Evolutionary conservation across 2,329 filamentous ascomycete species (phyloP), one percentile per base, ranked within the genome.

Genomic region (Paecilomyces sp.): DNA sequence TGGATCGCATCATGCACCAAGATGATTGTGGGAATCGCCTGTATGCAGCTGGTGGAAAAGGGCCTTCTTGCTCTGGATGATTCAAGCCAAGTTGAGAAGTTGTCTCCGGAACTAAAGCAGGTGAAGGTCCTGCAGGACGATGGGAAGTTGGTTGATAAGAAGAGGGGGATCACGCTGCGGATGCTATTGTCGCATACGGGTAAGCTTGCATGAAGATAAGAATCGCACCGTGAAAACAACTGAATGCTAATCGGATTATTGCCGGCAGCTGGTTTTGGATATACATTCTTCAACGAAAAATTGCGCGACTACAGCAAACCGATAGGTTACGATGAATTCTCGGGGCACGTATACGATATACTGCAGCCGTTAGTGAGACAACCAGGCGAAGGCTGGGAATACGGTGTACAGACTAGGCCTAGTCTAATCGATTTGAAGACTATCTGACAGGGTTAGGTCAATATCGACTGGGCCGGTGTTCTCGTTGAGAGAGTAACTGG

Each of bases 341-440:
- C 79, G 0, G 81, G 81, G 0, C 77, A 83, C 22, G 66, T 79
- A n/a, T 76, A 77, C 41, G 83, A 83, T 22, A 74, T 87, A 56
- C 66, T 79, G 54, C 69, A 75, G 62, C 82, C 85, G 0, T 70
- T 89, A 24, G 69, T 88, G 1, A 85, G 86, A 63, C 84, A 89
- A 62, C 86, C 87, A 0, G 86, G 86, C 0, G 78, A 81, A 34
- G 75, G 76, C 2, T 89, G 84, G 83, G 79, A 83, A 58, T 88
- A 88, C 25, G 81, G 82, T 1, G 80, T 83, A 71, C 68, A 79
- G 72, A 28, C 33, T 18, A n/a, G 15, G 18, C 8, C 15, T 47
- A 8, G 6, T 15, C 15, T 18, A 18, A 47, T 18, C 4, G 36
- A 47, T 15, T 8, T 8, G 36, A 51, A n/a, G 18, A 52, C 55